Base-by-base conservation (phyloP, 345 rosid species). In the Gossypium stocksii region DNA sequence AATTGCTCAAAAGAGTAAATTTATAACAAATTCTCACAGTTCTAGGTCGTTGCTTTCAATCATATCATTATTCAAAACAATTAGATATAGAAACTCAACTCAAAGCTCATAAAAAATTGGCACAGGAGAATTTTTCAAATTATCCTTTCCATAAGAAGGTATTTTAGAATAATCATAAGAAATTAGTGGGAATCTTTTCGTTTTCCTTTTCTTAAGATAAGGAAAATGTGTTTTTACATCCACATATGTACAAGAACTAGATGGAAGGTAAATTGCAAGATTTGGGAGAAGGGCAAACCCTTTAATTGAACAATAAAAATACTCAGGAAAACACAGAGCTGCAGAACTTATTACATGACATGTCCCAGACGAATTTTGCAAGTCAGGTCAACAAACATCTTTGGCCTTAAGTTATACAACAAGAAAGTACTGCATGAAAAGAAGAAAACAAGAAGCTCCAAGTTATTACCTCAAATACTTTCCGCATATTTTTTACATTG, bases 401-500 rank as follows among this genome's bases (percentile, higher is more conserved):
- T 46, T 66, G 9, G 53, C 57, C 41, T 29, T 49, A 44, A 58
- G 43, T 75, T 41, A 56, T 22, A 46, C 34, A 9, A 23, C 72
- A 27, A 71, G 74, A 53, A 61, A 62, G 6, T 63, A 58, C 1
- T 23, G 77, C 45, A 51, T 3, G 72, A 49, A 76, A 76, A 57
- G n/a, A 52, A 59, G 44, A 57, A 59, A 51, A 62, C 0, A 29
- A 10, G 7, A 57, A 8, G 58, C 16, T 41, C 45, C 14, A 64
- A 25, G n/a, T 19, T 59, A 74, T 81, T 84, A 91, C 99, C 98
- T 96, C 91, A 80, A 82, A 96, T 56, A 93, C 93, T 68, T 81
- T 87, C 66, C 85, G 82, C 81, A 94, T 81, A 68, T 86, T 85
- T 62, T 86, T 83, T 69, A 78, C 64, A 19, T 78, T 79, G 71